Percentiles rank a stretch among this genome's conserved stretches.
Conservation (phyloP, 352 stramenopile genomes). For the Phytophthora podocarpi region DNA sequence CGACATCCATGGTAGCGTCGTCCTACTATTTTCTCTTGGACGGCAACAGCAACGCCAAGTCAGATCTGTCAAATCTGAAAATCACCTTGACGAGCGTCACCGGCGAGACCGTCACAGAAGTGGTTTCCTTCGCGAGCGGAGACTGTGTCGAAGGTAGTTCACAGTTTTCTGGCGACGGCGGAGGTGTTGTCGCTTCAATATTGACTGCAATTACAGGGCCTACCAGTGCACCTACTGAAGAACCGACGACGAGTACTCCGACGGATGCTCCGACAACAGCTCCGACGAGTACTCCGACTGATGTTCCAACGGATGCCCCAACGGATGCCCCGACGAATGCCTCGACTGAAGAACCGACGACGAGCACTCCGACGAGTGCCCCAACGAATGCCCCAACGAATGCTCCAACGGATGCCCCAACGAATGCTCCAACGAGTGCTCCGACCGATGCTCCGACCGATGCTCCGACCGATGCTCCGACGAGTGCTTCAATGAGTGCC, state of each 20-base stretch:
- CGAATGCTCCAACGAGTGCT: neutral
- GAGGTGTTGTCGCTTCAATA: neutral
- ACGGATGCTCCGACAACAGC: neutral
- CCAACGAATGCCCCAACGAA: neutral
- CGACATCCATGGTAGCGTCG: conserved; percentile 65
- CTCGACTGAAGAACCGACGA: too few relatives aligned
- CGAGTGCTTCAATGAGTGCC: neutral
- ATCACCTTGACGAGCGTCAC: conserved; percentile 48
- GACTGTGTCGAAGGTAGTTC: conserved; percentile 49
- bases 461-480: neutral
- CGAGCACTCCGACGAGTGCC: neutral
- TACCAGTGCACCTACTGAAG: neutral
- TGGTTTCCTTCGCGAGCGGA: conserved; percentile 47
- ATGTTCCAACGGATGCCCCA: neutral
- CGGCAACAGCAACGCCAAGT: conserved; percentile 37
- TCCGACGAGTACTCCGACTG: neutral
- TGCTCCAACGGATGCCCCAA: neutral
- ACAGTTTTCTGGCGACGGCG: conserved; percentile 12
- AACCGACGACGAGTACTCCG: neutral
- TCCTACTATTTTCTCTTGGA: conserved; percentile 69
- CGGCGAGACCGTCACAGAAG: conserved; percentile 57
- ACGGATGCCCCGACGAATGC: too few relatives aligned
- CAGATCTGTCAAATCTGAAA: conserved; percentile 45
- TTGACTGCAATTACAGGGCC: too few relatives aligned
- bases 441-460: neutral